These are phyloP conservation scores for Lipomyces spencermartinsiae DNA, from an alignment of 805 yeast genomes.

Conservation along the genomic window DNA sequence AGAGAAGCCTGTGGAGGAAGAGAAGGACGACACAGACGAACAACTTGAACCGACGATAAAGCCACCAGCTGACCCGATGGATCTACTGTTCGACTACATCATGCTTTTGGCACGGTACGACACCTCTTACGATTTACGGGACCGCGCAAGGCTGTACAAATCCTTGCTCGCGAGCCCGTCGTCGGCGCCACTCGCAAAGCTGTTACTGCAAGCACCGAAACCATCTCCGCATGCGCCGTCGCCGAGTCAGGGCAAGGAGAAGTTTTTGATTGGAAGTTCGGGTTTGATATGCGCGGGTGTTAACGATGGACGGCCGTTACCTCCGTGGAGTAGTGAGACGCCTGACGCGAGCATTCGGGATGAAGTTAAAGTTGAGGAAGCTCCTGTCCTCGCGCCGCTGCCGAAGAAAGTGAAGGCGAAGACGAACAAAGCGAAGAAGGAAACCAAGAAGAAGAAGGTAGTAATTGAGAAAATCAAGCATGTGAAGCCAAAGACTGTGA, in stretches of 20 bases:
- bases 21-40: conserved; percentile 31
- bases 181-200: conserved; percentile 65
- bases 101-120: conserved; percentile 76
- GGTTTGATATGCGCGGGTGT: conserved; percentile 42
- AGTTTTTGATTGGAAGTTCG: conserved; percentile 44
- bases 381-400: conserved; percentile 13
- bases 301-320: conserved; percentile 46
- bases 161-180: conserved; percentile 62
- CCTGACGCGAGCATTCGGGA: conserved; percentile 46
- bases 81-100: conserved; percentile 64
- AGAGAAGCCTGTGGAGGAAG: conserved; percentile 44
- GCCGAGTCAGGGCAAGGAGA: conserved; percentile 34
- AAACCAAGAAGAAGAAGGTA: conserved; percentile 15
- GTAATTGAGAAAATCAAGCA: neutral
- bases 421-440: conserved; percentile 15
- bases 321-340: conserved; percentile 55
- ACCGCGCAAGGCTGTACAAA: conserved; percentile 76
- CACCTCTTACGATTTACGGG: conserved; percentile 75
- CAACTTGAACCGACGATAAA: conserved; percentile 29
- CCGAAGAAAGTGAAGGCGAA: conserved; percentile 18
- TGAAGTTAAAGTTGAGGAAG: conserved; percentile 15
- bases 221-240: conserved; percentile 56
- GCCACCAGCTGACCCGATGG: conserved; percentile 47
- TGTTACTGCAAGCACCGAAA: conserved; percentile 79
- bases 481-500: conserved; percentile 12